Evolutionary conservation across 345 rosid genomes (phyloP), one percentile per base, ranked within the genome.

Genomic region (Cochlearia excelsa): DNA sequence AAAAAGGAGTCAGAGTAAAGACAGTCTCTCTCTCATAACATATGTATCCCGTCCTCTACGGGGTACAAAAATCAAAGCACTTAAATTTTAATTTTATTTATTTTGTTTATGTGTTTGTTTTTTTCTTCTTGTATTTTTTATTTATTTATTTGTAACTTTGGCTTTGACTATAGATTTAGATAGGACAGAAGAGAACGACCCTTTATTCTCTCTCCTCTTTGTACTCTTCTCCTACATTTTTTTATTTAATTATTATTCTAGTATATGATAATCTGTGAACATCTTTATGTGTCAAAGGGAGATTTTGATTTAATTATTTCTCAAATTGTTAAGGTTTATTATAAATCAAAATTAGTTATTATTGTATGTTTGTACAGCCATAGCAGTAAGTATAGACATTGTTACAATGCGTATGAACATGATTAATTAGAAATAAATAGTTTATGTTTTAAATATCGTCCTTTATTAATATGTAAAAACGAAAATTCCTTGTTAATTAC

Each of bases 11-110:
- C 77, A 73, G 35, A 34, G 37, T 53, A 33, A 46, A 57, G 64
- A 57, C 45, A 50, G 67, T 74, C 53, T 75, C 79, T 41, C 51
- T 26, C 76, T 75, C 49, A 67, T 73, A 7, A 39, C n/a, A 39
- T 39, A 8, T 39, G 65, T 63, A 77, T 66, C 83, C 88, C 85
- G 85, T 77, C 74, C 67, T 83, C 75, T 71, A 67, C 84, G 86
- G 86, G 70, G 80, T 74, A 78, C 67, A 54, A 80, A 82, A 71
- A 74, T 61, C 78, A 73, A 70, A 70, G 72, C 59, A 39, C 27
- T 27, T 58, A 2, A 46, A 43, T 3, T 42, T 29, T 41, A 11
- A 27, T 66, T 58, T 33, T 38, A 27, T 65, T 9, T 42, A 7
- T 6, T 30, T 37, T 51, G 26, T 69, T n/a, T 7, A 16, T 54